Conservation (phyloP, 148 eudicot genomes). For the Beta vulgaris region DNA sequence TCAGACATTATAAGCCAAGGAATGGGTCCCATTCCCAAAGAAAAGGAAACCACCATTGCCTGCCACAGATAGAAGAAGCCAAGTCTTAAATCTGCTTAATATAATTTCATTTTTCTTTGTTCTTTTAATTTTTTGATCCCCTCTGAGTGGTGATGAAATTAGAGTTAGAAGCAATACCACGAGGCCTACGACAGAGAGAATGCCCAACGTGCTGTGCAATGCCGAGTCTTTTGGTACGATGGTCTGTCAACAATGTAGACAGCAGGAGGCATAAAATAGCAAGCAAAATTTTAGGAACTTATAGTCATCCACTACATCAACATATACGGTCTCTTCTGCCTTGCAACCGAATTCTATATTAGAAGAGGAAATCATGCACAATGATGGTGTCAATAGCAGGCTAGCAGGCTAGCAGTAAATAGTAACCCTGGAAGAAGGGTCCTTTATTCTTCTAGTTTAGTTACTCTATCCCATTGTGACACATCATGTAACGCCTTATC, state of each 20-base stretch:
- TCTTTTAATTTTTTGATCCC: not conserved
- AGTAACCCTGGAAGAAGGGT: not conserved
- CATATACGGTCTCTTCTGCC: not conserved
- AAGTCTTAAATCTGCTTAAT: constrained; percentile 8
- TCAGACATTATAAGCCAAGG: constrained; percentile 98
- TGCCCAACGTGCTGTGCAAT: constrained; percentile 37
- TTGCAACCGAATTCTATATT: not conserved
- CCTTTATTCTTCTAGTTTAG: too few species aligned
- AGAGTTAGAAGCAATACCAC: constrained; percentile 48
- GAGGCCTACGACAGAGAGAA: constrained; percentile 64
- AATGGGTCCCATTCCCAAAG: constrained; percentile 76
- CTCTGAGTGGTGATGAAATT: not conserved
- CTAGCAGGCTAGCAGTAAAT: not conserved
- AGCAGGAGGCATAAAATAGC: constrained; percentile 8
- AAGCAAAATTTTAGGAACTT: not conserved
- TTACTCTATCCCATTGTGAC: too few species aligned
- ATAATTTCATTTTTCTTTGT: not conserved
- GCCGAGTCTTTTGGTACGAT: constrained; percentile 41
- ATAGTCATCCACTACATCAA: not conserved
- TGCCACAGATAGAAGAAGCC: constrained; percentile 24
- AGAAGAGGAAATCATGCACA: not conserved
- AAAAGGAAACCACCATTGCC: constrained; percentile 63
- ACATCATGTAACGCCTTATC: too few species aligned
- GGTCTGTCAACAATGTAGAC: constrained; percentile 42
- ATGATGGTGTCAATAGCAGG: not conserved